Conservation (phyloP, 345 rosid species). For the Odontarrhena argentea region DNA sequence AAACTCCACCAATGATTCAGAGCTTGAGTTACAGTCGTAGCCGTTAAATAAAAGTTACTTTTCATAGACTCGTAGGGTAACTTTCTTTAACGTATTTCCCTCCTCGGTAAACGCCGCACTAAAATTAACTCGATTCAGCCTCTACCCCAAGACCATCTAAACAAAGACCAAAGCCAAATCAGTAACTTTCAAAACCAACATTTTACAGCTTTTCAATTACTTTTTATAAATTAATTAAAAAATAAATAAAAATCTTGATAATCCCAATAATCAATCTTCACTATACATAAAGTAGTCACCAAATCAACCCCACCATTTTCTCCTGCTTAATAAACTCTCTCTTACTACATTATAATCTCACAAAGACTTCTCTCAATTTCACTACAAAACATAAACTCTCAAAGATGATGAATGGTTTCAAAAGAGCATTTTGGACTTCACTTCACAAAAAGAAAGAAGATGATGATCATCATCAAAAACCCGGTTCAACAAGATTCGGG, state of each 20-base stretch:
- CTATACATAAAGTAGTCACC: neutral
- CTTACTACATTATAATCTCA: conserved; percentile 3
- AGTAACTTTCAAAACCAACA: conserved; percentile 31
- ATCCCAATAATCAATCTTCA: conserved; percentile 36
- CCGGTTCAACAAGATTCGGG: conserved; percentile 58
- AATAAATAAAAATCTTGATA: conserved; percentile 26
- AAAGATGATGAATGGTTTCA: conserved; percentile 77
- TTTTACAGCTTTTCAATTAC: conserved; percentile 3
- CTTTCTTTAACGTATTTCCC: neutral
- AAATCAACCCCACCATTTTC: conserved; percentile 38
- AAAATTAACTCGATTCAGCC: conserved; percentile 25
- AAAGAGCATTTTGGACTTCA: conserved; percentile 80
- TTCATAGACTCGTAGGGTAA: conserved; percentile 12
- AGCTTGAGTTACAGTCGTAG: neutral
- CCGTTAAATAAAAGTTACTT: neutral
- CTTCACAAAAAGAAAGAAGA: conserved; percentile 58
- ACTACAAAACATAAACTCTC: neutral
- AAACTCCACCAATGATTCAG: conserved; percentile 7
- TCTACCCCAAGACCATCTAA: conserved; percentile 17
- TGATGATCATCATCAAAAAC: conserved; percentile 40
- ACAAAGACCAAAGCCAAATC: conserved; percentile 36
- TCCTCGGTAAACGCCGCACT: conserved; percentile 23
- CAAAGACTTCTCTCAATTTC: conserved; percentile 7
- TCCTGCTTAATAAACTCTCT: neutral
- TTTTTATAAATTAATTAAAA: no score